Percentiles rank a stretch among this genome's conserved stretches.
phyloP scores from a whole-genome alignment of 2,329 filamentous ascomycete genomes.

The Venturia pyrina region DNA sequence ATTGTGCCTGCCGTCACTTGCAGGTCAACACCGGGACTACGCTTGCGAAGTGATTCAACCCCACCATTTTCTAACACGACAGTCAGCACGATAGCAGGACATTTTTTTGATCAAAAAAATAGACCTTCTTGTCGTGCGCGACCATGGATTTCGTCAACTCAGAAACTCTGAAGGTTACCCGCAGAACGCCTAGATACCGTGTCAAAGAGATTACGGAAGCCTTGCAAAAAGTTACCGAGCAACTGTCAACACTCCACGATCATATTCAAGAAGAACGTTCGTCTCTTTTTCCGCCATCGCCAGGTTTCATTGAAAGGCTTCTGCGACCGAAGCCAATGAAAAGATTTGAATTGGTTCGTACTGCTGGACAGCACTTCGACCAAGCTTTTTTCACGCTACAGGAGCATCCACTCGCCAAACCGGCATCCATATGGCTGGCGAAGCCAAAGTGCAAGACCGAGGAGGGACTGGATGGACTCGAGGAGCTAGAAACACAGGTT shows the following conservation, averaged over 20 bases:
- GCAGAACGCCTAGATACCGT: neutral
- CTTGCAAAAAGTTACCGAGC: neutral
- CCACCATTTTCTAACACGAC: too few relatives aligned
- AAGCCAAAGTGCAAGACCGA: neutral
- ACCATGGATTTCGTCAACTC: neutral
- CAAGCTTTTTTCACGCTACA: neutral
- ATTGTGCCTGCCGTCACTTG: too few relatives aligned
- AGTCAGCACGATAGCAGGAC: too few relatives aligned
- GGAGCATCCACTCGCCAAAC: neutral
- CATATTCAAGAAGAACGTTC: neutral
- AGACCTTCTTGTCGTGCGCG: neutral
- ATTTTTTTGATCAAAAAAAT: too few relatives aligned
- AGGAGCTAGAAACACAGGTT: neutral
- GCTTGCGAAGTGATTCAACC: too few relatives aligned
- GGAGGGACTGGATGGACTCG: neutral
- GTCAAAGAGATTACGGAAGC: neutral
- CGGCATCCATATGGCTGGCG: neutral
- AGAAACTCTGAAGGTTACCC: neutral
- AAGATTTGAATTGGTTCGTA: neutral
- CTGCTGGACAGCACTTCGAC: neutral
- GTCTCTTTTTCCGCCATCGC: neutral
- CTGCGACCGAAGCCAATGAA: neutral
- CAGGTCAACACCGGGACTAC: too few relatives aligned
- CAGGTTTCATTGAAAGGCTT: neutral
- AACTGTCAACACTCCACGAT: neutral